Evolutionary conservation across 176 grass and related monocot genomes (phyloP), one percentile per base, ranked within the genome.

Genomic region (Leersia perrieri): DNA sequence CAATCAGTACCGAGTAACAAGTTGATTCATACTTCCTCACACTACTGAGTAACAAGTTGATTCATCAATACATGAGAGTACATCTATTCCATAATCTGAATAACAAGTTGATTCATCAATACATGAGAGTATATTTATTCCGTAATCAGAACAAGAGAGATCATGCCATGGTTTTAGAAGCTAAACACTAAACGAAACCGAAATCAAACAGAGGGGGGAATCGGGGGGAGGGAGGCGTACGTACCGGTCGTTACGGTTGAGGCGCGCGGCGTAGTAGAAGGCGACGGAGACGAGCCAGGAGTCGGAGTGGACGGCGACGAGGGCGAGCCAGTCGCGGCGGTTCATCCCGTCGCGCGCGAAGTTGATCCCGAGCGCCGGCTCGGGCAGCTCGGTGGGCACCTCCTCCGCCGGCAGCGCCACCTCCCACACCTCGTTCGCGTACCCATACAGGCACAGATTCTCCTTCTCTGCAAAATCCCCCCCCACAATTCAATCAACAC

Each of bases 271-370:
- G 18, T 90, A 87, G 70, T 88, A 94, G 85, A 94, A 94, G 42
- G 91, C 85, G 38, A 94, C 88, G 74, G 91, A 90, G 55, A 94
- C 36, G 32, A 90, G 85, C 91, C 91, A 94, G 10, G 91, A 94
- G 60, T 94, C 91, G n/a, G 88, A 90, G 88, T 94, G 88, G 30
- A 94, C 91, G 32, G 91, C 91, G 58, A 94, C 88, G 47, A 94
- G 91, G 26, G 82, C 88, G 26, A 94, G 88, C 91, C 91, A 94
- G 75, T 94, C 91, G 27, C 71, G 72, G 33, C 91, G 91, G 82
- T 90, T 85, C 88, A 94, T 94, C 65, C 91, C 88, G 70, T 94
- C 91, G 64, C 91, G 88, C 28, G 91, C 91, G 75, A 94, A 94
- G 75, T 94, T 94, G 82, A 94, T 94, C 65, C 91, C 88, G 25